Percentiles rank a stretch among this genome's conserved stretches.
These are phyloP conservation scores for Blastomyces percursus DNA, from an alignment of 2,329 filamentous ascomycete genomes.

Conservation along the genomic window DNA sequence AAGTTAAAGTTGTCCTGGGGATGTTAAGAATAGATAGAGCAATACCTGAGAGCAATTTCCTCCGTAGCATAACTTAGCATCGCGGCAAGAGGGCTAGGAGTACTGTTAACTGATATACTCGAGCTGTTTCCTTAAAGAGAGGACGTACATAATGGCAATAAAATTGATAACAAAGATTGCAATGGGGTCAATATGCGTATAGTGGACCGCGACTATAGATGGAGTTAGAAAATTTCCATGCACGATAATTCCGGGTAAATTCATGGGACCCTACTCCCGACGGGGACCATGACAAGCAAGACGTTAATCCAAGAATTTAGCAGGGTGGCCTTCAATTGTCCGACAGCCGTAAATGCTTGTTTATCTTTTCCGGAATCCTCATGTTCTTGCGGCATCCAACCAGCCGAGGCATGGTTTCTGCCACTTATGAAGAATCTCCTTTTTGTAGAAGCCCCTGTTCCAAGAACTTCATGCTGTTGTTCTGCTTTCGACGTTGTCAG, in stretches of 20 bases:
- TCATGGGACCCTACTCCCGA: conserved; percentile 44
- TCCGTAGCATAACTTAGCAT: conserved; percentile 84
- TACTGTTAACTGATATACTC: background rate
- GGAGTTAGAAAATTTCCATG: background rate
- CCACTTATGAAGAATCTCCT: conserved; percentile 9
- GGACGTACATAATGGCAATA: conserved; percentile 61
- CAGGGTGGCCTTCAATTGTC: conserved; percentile 52
- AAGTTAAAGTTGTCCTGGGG: conserved; percentile 16
- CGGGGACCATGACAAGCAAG: conserved; percentile 64
- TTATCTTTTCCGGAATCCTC: conserved; percentile 12
- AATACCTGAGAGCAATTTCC: conserved; percentile 55
- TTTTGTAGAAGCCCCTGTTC: conserved; percentile 6
- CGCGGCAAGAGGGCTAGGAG: conserved; percentile 57
- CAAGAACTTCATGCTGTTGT: background rate
- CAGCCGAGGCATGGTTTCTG: conserved; percentile 11
- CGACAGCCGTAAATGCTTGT: conserved; percentile 28
- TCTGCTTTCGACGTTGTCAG: background rate
- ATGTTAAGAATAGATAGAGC: background rate
- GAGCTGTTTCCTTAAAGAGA: background rate
- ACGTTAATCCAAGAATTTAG: conserved; percentile 82
- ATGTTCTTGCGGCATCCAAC: conserved; percentile 1
- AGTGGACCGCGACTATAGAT: conserved; percentile 52
- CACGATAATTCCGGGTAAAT: background rate
- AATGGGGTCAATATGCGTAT: conserved; percentile 47
- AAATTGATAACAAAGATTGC: conserved; percentile 83